Percentiles rank a stretch among this genome's conserved stretches.
phyloP scores from a whole-genome alignment of 345 rosid genomes.

The Camelina laxa region DNA sequence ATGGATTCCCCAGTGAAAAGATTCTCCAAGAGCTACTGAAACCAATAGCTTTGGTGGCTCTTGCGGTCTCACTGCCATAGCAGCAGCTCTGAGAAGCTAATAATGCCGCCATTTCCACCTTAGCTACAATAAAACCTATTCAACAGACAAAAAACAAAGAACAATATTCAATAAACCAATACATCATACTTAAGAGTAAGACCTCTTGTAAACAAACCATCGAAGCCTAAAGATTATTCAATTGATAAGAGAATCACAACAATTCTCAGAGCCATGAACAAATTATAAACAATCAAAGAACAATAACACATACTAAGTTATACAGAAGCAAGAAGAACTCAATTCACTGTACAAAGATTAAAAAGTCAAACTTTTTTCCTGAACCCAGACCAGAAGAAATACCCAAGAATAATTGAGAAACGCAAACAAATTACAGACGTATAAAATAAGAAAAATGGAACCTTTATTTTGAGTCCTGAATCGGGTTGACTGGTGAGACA shows the following conservation, averaged over 20 bases:
- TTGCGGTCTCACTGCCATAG: conserved; percentile 50
- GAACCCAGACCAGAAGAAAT: background rate
- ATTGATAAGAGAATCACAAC: conserved; percentile 8
- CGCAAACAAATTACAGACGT: background rate
- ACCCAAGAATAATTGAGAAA: background rate
- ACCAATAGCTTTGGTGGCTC: conserved; percentile 53
- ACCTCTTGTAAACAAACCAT: conserved; percentile 3
- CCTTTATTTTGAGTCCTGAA: conserved; percentile 32
- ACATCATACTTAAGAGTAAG: background rate
- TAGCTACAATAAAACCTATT: conserved; percentile 10
- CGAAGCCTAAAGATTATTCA: background rate
- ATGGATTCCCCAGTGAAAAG: conserved; percentile 29
- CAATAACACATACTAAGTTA: background rate
- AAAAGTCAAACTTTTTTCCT: background rate
- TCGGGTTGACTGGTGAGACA: conserved; percentile 34
- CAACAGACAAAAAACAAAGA: background rate
- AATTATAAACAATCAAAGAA: background rate
- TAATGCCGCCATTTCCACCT: conserved; percentile 65
- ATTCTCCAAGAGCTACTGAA: conserved; percentile 62
- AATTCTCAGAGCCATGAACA: background rate
- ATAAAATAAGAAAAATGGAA: conserved; percentile 12
- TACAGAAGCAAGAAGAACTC: conserved; percentile 1
- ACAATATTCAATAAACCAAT: background rate
- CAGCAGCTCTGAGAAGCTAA: conserved; percentile 86
- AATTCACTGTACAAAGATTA: background rate